Percentiles rank a stretch among this genome's conserved stretches.
Conservation (phyloP, 805 yeast genomes). For the Schizosaccharomyces japonicus region DNA sequence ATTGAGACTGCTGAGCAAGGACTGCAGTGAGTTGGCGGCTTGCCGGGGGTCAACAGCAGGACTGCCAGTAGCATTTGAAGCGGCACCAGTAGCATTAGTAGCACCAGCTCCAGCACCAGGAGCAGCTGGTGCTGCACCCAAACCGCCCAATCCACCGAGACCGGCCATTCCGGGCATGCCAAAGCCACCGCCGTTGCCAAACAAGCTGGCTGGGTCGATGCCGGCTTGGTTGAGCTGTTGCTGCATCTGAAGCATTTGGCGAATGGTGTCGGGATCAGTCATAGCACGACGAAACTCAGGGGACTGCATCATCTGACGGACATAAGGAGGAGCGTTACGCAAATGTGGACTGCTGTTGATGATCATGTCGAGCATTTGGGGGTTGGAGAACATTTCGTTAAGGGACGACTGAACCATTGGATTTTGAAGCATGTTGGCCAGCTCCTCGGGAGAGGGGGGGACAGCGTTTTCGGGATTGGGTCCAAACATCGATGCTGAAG, state of each 20-base stretch:
- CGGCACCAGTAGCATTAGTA: constrained; percentile 16
- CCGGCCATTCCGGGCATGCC: constrained; percentile 17
- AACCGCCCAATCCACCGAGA: constrained; percentile 19
- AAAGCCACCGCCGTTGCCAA: constrained; percentile 12
- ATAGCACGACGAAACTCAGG: constrained; percentile 61
- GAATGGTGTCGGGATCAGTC: constrained; percentile 63
- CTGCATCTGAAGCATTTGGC: constrained; percentile 60
- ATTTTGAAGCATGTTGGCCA: constrained; percentile 49
- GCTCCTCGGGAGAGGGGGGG: constrained; percentile 51
- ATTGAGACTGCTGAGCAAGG: constrained; percentile 9
- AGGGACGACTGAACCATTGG: constrained; percentile 66
- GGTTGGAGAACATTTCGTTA: constrained; percentile 63
- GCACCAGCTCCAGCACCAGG: constrained; percentile 18
- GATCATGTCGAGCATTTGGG: constrained; percentile 65
- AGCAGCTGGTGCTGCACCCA: constrained; percentile 14
- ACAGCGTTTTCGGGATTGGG: constrained; percentile 54
- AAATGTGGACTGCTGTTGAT: constrained; percentile 47
- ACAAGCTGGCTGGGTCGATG: constrained; percentile 14
- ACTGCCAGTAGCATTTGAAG: constrained; percentile 24
- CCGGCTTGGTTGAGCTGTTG: constrained; percentile 18
- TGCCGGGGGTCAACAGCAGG: background rate
- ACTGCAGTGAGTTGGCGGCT: constrained; percentile 7
- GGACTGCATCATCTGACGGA: constrained; percentile 61
- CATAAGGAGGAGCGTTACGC: constrained; percentile 20
- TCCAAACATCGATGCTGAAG: constrained; percentile 71